phyloP scores from a whole-genome alignment of 495 filamentous ascomycete genomes.

The Viridothelium virens region DNA sequence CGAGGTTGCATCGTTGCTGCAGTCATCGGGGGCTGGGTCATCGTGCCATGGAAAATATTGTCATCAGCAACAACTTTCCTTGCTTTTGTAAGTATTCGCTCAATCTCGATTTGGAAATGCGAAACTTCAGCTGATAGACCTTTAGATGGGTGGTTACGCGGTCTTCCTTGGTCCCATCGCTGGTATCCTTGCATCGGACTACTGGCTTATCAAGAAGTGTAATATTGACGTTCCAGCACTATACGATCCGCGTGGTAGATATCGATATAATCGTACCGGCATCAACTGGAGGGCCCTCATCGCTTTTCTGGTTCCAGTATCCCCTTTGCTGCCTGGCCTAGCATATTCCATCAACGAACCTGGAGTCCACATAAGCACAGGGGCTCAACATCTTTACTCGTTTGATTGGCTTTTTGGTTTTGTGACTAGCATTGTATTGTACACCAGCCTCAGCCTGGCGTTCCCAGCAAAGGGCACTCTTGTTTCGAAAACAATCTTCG shows the following conservation, averaged over 20 bases:
- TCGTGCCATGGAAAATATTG: conserved; percentile 59
- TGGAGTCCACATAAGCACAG: conserved; percentile 40
- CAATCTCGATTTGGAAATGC: not conserved
- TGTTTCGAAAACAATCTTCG: conserved; percentile 28
- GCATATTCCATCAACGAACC: conserved; percentile 45
- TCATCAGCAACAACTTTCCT: conserved; percentile 50
- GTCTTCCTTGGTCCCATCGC: conserved; percentile 65
- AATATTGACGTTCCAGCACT: conserved; percentile 54
- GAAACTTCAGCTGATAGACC: not conserved
- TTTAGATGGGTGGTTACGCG: conserved; percentile 41
- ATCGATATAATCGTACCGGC: conserved; percentile 43
- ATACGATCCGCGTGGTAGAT: conserved; percentile 49
- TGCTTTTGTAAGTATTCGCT: conserved; percentile 36
- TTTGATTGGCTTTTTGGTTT: conserved; percentile 54
- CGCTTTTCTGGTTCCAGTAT: conserved; percentile 55
- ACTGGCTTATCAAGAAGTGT: conserved; percentile 56
- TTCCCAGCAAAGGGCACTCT: conserved; percentile 38
- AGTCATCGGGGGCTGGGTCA: conserved; percentile 48
- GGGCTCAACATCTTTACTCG: conserved; percentile 14
- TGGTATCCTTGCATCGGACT: conserved; percentile 59
- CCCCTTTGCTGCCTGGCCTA: conserved; percentile 53
- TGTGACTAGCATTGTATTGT: conserved; percentile 41
- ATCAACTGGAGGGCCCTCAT: conserved; percentile 60
- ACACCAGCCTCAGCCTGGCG: conserved; percentile 36
- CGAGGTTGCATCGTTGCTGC: conserved; percentile 57